Evolutionary conservation across 2,329 filamentous ascomycete genomes (phyloP).

Genomic region (Fusarium tjaetaba): DNA sequence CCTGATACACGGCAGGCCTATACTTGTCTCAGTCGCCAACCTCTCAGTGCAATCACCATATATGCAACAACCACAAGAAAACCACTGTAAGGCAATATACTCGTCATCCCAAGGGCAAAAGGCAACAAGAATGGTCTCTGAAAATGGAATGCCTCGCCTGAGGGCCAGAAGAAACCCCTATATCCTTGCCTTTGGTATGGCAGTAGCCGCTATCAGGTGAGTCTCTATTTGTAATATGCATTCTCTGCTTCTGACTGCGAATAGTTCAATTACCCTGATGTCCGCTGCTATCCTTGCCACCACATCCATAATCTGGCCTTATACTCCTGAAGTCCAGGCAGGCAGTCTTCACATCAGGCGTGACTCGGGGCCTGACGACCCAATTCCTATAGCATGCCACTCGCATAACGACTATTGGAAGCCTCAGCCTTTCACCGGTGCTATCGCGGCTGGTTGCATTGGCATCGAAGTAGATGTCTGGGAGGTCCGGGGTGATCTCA

Average conservation of each 20-base stretch:
- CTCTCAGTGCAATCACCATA: background rate
- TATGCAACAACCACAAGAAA: background rate
- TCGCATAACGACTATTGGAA: conserved; percentile 80
- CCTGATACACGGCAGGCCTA: background rate
- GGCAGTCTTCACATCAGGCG: background rate
- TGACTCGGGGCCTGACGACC: background rate
- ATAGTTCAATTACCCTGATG: conserved; percentile 19
- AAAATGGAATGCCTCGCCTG: background rate
- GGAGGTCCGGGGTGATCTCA: conserved; percentile 64
- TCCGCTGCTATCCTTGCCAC: conserved; percentile 17
- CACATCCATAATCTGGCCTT: conserved; percentile 20
- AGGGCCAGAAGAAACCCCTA: conserved; percentile 13
- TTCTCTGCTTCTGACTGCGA: background rate
- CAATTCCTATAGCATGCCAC: conserved; percentile 66
- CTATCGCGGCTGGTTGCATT: conserved; percentile 67
- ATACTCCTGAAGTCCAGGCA: background rate
- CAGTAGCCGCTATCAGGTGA: conserved; percentile 25
- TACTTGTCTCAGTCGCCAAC: background rate
- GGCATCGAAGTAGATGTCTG: conserved; percentile 77
- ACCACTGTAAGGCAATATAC: background rate
- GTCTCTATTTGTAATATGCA: background rate
- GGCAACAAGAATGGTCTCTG: background rate
- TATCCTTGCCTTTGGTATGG: conserved; percentile 21
- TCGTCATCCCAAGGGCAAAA: background rate
- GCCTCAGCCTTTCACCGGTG: conserved; percentile 69